Evolutionary conservation across 2,329 filamentous ascomycete species (phyloP), one percentile per base, ranked within the genome.

Genomic region (Pyricularia sp.): DNA sequence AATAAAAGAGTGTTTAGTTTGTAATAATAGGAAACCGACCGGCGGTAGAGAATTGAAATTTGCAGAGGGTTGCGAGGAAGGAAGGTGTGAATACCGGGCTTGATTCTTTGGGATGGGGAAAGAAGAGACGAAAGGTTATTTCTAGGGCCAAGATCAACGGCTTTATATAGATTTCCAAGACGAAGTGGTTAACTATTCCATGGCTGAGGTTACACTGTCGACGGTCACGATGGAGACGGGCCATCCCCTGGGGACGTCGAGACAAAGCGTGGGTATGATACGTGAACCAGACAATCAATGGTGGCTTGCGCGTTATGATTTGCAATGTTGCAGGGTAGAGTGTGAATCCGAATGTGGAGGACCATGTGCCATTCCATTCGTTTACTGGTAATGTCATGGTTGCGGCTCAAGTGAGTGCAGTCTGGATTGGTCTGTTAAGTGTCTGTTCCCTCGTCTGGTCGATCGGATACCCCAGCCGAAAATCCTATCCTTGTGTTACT

Each of bases 41-140:
- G 65, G 65, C 65, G 65, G 65, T 50, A 66, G 26, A 66, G 65
- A 66, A 66, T 66, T 23, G 33, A 66, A 66, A 26, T 25, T 50
- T 50, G 33, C 33, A 50, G 65, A 58, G 23, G 42, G 42, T 61
- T 61, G 58, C n/a, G 58, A 61, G 58, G n/a, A 61, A 61, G 58
- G 25, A 61, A 61, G 58, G 25, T 26, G 58, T 5, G 58, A 61
- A 61, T 61, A 61, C 58, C 23, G 23, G 42, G 25, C 58, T 61
- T 61, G 58, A 61, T 61, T 6, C 11, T 25, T 26, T 23, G 4
- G 25, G 9, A 14, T 23, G 58, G 58, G 23, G n/a, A 17, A 23
- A 23, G 25, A 26, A 61, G 25, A 23, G 25, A 61, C 9, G 12
- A 25, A 12, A 61, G 23, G 58, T 26, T 26, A 61, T 4, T 23